Percentiles rank a stretch among this genome's conserved stretches.
phyloP scores from a whole-genome alignment of 2,329 filamentous ascomycete species.

The Trichoderma sp. region DNA sequence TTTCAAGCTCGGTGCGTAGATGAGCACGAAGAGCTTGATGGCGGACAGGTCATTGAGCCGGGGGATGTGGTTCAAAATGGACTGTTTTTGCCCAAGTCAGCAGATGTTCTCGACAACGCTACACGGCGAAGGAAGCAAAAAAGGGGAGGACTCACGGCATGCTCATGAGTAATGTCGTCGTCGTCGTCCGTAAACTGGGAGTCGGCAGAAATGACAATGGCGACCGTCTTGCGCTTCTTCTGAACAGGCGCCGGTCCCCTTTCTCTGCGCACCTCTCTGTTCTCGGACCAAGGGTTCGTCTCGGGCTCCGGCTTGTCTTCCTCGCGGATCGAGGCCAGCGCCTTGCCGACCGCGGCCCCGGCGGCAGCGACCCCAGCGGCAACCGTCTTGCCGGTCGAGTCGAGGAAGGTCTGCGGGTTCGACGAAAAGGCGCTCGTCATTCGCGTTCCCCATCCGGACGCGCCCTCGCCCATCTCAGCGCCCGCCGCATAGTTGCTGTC shows the following conservation, averaged over 20 bases:
- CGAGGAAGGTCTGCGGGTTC: conserved; percentile 58
- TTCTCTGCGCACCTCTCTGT: conserved; percentile 70
- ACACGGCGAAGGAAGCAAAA: conserved; percentile 9
- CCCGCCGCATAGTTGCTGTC: conserved; percentile 48
- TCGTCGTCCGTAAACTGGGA: conserved; percentile 60
- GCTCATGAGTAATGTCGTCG: conserved; percentile 67
- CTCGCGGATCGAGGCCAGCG: conserved; percentile 79
- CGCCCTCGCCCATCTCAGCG: conserved; percentile 18
- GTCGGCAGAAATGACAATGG: conserved; percentile 84
- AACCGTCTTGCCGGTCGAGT: conserved; percentile 78
- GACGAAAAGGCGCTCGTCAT: conserved; percentile 83
- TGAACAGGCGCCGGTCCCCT: conserved; percentile 41
- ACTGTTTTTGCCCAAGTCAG: conserved; percentile 51
- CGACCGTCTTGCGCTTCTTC: conserved; percentile 75
- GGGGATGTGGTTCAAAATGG: conserved; percentile 86
- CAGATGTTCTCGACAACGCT: conserved; percentile 13
- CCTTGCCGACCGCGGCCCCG: conserved; percentile 78
- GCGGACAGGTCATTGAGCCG: conserved; percentile 71
- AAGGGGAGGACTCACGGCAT: conserved; percentile 66
- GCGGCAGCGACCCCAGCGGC: conserved; percentile 81
- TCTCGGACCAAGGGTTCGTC: conserved; percentile 89
- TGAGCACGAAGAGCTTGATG: conserved; percentile 81
- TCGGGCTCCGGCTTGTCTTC: conserved; percentile 83
- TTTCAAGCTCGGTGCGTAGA: conserved; percentile 82
- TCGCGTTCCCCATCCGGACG: conserved; percentile 67